Conservation (phyloP, 2,329 filamentous ascomycete genomes). For the Ascochyta rabiei region DNA sequence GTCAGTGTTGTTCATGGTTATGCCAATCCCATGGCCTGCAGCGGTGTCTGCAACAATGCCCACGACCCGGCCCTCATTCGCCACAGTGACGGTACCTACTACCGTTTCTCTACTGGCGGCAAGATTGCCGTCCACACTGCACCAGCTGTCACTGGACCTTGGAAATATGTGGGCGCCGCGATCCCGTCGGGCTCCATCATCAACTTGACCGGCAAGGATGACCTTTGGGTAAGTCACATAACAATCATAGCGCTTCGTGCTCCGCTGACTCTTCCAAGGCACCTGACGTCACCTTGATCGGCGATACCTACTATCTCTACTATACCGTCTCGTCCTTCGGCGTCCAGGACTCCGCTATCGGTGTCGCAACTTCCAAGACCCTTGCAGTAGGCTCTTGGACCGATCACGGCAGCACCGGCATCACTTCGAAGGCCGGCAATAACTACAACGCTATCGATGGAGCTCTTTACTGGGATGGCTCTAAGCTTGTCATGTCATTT, state of each 20-base stretch:
- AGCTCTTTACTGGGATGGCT: slow-evolving; percentile 50
- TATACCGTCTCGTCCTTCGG: slow-evolving; percentile 70
- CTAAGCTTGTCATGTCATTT: slow-evolving; percentile 63
- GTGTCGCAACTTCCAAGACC: slow-evolving; percentile 58
- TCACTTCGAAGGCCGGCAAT: slow-evolving; percentile 50
- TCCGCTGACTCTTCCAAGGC: slow-evolving; percentile 54
- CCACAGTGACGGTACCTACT: slow-evolving; percentile 58
- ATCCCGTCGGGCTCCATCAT: slow-evolving; percentile 55
- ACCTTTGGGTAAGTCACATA: slow-evolving; percentile 55
- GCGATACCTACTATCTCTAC: slow-evolving; percentile 67
- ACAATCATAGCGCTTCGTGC: neutral
- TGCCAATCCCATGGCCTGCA: slow-evolving; percentile 49
- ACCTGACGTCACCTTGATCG: slow-evolving; percentile 66
- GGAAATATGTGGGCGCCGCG: slow-evolving; percentile 56
- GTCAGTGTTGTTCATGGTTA: slow-evolving; percentile 40
- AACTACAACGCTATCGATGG: slow-evolving; percentile 60
- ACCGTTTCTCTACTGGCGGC: slow-evolving; percentile 60
- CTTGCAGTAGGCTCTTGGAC: slow-evolving; percentile 61
- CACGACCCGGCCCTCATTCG: slow-evolving; percentile 59
- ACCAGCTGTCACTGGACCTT: slow-evolving; percentile 56
- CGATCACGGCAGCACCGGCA: slow-evolving; percentile 62
- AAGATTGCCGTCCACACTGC: slow-evolving; percentile 58
- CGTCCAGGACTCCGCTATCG: slow-evolving; percentile 66
- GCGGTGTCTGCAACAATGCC: slow-evolving; percentile 51
- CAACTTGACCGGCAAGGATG: slow-evolving; percentile 52